A percentile compares a stretch with the other conserved stretches of the same genome.
Evolutionary conservation across 768 basidiomycete genomes (phyloP).

Genomic region (Artomyces pyxidatus): DNA sequence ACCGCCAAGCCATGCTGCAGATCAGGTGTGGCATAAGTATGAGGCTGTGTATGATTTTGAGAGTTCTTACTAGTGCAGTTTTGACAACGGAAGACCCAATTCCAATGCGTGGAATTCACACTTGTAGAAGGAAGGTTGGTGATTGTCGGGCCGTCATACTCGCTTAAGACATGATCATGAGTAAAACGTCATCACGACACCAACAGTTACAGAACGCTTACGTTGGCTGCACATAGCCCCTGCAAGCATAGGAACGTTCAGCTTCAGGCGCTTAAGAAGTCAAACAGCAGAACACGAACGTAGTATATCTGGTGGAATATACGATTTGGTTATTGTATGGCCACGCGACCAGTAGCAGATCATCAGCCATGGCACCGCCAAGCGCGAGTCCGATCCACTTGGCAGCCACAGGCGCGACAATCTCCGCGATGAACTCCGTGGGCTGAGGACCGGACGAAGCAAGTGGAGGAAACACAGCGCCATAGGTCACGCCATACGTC

Average conservation of each 20-base stretch:
- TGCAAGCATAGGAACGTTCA: slow-evolving; percentile 17
- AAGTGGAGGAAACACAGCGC: slow-evolving; percentile 45
- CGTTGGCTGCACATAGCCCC: slow-evolving; percentile 45
- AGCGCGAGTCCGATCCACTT: slow-evolving; percentile 52
- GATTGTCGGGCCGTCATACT: slow-evolving; percentile 42
- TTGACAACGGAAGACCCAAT: slow-evolving; percentile 61
- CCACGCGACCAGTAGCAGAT: slow-evolving; percentile 55
- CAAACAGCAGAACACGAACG: slow-evolving; percentile 29
- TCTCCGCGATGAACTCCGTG: slow-evolving; percentile 55
- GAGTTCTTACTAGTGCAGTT: slow-evolving; percentile 49
- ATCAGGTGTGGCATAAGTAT: not conserved
- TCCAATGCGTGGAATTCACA: slow-evolving; percentile 57
- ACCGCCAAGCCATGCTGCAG: slow-evolving; percentile 33
- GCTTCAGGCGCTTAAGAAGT: not conserved
- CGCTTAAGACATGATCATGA: slow-evolving; percentile 21
- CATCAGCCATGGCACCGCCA: slow-evolving; percentile 46
- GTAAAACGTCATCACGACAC: not conserved
- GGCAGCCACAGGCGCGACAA: slow-evolving; percentile 46
- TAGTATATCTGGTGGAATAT: slow-evolving; percentile 42
- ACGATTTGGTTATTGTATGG: slow-evolving; percentile 44
- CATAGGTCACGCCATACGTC: slow-evolving; percentile 28
- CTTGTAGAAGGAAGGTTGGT: slow-evolving; percentile 42
- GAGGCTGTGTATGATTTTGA: not conserved
- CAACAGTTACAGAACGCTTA: slow-evolving; percentile 21
- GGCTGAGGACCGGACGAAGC: slow-evolving; percentile 29